Conservation (phyloP, 768 basidiomycete genomes). For the Rhodotorula taiwanensis region DNA sequence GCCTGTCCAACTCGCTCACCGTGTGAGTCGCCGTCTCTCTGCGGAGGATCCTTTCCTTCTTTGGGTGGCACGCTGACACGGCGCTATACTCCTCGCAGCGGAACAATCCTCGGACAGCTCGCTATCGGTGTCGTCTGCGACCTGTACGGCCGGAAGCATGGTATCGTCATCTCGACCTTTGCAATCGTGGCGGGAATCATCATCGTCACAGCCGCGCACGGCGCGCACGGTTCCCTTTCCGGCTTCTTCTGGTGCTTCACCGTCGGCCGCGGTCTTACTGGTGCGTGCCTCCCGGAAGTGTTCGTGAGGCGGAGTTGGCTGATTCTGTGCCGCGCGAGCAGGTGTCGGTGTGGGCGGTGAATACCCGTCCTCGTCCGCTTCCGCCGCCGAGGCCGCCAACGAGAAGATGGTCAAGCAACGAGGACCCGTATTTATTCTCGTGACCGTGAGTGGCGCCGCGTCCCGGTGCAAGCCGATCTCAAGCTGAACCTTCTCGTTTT, state of each 20-base stretch:
- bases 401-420: slow-evolving; percentile 58
- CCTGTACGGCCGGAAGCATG: slow-evolving; percentile 66
- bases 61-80: not conserved
- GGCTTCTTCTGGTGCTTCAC: slow-evolving; percentile 72
- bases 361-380: slow-evolving; percentile 66
- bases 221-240: slow-evolving; percentile 52
- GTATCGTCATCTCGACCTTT: slow-evolving; percentile 61
- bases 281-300: too few relatives aligned
- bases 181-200: slow-evolving; percentile 65
- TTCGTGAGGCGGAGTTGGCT: not conserved
- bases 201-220: slow-evolving; percentile 63
- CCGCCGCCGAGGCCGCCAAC: slow-evolving; percentile 66
- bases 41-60: not conserved
- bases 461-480: too few relatives aligned
- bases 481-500: too few relatives aligned
- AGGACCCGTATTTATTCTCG: slow-evolving; percentile 69
- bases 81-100: too few relatives aligned
- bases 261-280: slow-evolving; percentile 61
- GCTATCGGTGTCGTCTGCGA: slow-evolving; percentile 61
- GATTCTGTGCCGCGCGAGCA: not conserved
- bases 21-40: too few relatives aligned
- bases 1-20: slow-evolving; percentile 63
- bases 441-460: slow-evolving; percentile 49
- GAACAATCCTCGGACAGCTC: slow-evolving; percentile 50
- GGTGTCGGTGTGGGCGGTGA: slow-evolving; percentile 42